Conservation (phyloP, 169 alveolate species). For the Plasmodium malariae region DNA sequence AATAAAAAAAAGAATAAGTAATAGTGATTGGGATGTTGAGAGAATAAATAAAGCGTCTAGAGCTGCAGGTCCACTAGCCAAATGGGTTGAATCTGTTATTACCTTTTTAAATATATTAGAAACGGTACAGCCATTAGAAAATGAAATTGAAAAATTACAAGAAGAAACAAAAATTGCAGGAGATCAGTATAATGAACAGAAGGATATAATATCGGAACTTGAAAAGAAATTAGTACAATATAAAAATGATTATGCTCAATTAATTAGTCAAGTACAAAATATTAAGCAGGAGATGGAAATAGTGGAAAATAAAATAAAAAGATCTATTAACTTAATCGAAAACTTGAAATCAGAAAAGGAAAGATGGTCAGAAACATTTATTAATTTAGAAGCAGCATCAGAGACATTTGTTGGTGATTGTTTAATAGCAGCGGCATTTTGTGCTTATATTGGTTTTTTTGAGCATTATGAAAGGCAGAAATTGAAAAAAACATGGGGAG, state of each 20-base stretch:
- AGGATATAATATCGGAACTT: slow-evolving; percentile 82
- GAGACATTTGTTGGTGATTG: slow-evolving; percentile 95
- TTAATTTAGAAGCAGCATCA: slow-evolving; percentile 79
- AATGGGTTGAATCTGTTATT: slow-evolving; percentile 94
- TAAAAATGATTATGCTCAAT: slow-evolving; percentile 95
- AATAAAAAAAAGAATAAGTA: slow-evolving; percentile 84
- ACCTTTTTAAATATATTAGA: slow-evolving; percentile 91
- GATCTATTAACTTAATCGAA: slow-evolving; percentile 90
- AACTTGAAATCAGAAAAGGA: slow-evolving; percentile 93
- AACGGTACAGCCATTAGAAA: slow-evolving; percentile 95
- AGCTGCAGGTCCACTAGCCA: slow-evolving; percentile 98
- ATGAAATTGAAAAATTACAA: slow-evolving; percentile 93
- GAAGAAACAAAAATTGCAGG: slow-evolving; percentile 90
- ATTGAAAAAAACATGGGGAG: slow-evolving; percentile 79
- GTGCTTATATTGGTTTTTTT: slow-evolving; percentile 95
- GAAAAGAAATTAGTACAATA: slow-evolving; percentile 93
- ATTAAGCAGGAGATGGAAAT: slow-evolving; percentile 95
- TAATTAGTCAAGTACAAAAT: slow-evolving; percentile 93
- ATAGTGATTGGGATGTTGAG: slow-evolving; percentile 95
- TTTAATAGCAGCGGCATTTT: slow-evolving; percentile 95
- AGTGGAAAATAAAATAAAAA: slow-evolving; percentile 94
- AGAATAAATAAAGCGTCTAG: slow-evolving; percentile 94
- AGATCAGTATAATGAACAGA: slow-evolving; percentile 89
- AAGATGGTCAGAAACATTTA: slow-evolving; percentile 93
- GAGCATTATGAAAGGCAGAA: slow-evolving; percentile 82